Base-by-base conservation (phyloP, 345 rosid genomes). In the Sapria himalayana region DNA sequence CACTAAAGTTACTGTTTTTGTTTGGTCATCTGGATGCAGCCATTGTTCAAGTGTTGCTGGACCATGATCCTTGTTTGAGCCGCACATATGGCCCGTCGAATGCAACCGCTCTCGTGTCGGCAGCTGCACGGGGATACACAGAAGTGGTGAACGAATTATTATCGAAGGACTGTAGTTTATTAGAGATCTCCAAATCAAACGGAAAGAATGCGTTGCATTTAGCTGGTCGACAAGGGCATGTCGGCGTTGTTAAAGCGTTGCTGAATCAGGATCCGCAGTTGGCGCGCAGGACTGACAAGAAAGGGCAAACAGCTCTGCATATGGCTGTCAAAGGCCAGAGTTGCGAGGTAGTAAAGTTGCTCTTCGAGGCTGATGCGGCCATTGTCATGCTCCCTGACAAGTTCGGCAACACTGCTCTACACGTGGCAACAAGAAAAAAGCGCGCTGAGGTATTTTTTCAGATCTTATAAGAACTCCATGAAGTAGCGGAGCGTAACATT, bases 311-410 rank as follows among this genome's bases (percentile, higher is more conserved):
- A 9, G 73, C 98, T 23, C 57, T 89, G 54, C 98, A 89, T 48
- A 89, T 79, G 95, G 92, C 93, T 34, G 91, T 82, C n/a, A 82
- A 89, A 69, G 95, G 94, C n/a, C 51, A 59, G 27, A 76, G 71
- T 62, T 37, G 58, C 48, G 52, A 63, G 34, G 91, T 71, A 18
- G 98, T 79, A 45, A 64, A 59, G 67, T 53, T 69, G 61, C 77
- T 81, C 22, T 81, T 86, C 61, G 60, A 57, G 19, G 65, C 74
- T 22, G 92, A 78, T 70, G 60, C 79, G 4, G 76, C 81, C 29
- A 75, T 66, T 27, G 85, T 76, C 46, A 71, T 73, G 79, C 89
- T 81, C 13, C 94, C 81, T 5, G 94, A 81, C 63, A 76, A 68
- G 62, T 78, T 71, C 25, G 93, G 93, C 9, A 70, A 79, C 47